Percentiles rank a stretch among this genome's conserved stretches.
Evolutionary conservation across 257 asterid genomes (phyloP).

Genomic region (Ophiorrhiza pumila): DNA sequence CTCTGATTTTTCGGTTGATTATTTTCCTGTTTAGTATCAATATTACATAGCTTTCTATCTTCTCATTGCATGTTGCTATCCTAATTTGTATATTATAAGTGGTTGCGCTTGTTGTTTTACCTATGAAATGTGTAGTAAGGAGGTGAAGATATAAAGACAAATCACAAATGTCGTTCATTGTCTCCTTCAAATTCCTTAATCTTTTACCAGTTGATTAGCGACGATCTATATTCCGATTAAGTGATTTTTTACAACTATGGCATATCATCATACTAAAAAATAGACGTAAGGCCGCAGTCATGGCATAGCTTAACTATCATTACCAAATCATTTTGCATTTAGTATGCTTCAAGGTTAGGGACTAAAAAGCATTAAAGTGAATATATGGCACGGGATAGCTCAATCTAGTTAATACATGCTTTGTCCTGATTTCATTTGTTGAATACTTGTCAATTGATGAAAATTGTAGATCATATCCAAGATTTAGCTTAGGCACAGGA

Average conservation of each 20-base stretch:
- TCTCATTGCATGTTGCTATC: neutral
- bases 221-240: neutral
- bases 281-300: neutral
- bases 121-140: neutral
- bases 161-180: neutral
- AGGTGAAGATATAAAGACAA: neutral
- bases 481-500: neutral
- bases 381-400: neutral
- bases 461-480: neutral
- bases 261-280: neutral
- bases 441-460: neutral
- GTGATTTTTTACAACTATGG: neutral
- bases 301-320: neutral
- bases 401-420: too few relatives aligned
- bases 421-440: neutral
- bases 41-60: neutral
- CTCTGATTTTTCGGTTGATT: neutral
- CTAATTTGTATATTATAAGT: neutral
- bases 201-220: neutral
- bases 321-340: neutral
- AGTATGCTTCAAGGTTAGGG: neutral
- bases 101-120: neutral
- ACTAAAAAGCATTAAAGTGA: neutral
- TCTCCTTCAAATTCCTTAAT: neutral
- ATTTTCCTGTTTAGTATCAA: neutral